Evolutionary conservation across 495 filamentous ascomycete genomes (phyloP).

Genomic region (Alectoria sarmentosa): DNA sequence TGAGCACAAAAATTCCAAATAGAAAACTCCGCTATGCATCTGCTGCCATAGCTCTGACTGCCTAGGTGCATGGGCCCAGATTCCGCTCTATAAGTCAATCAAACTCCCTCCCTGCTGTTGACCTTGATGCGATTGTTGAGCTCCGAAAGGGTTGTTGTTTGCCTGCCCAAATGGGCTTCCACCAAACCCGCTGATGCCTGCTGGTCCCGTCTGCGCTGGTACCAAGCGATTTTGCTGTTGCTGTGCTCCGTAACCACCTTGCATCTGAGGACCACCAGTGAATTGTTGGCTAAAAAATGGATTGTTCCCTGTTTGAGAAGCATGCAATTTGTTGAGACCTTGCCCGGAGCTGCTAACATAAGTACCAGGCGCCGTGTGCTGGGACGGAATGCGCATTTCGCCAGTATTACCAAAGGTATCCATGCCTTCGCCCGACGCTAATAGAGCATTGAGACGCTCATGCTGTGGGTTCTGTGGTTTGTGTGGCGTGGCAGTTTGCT

Average conservation of each 20-base stretch:
- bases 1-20: not conserved
- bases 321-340: slow-evolving; percentile 59
- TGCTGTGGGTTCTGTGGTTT: slow-evolving; percentile 65
- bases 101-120: slow-evolving; percentile 70
- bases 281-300: slow-evolving; percentile 81
- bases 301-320: slow-evolving; percentile 80
- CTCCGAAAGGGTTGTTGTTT: slow-evolving; percentile 68
- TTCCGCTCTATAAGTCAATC: slow-evolving; percentile 69
- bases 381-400: slow-evolving; percentile 87
- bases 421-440: slow-evolving; percentile 80
- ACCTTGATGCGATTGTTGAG: slow-evolving; percentile 50
- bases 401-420: slow-evolving; percentile 97
- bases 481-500: slow-evolving; percentile 43
- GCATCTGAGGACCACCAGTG: slow-evolving; percentile 66
- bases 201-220: slow-evolving; percentile 75
- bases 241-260: slow-evolving; percentile 30
- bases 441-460: slow-evolving; percentile 81
- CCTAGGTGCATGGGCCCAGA: not conserved
- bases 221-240: slow-evolving; percentile 43
- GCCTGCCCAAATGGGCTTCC: slow-evolving; percentile 40
- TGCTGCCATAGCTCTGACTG: not conserved
- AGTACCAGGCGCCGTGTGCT: slow-evolving; percentile 93
- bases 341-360: slow-evolving; percentile 93
- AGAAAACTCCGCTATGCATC: not conserved
- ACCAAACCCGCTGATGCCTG: slow-evolving; percentile 46